Evolutionary conservation across 1,284 basidiomycete genomes (phyloP).

Genomic region (Ustilago xerochloae): DNA sequence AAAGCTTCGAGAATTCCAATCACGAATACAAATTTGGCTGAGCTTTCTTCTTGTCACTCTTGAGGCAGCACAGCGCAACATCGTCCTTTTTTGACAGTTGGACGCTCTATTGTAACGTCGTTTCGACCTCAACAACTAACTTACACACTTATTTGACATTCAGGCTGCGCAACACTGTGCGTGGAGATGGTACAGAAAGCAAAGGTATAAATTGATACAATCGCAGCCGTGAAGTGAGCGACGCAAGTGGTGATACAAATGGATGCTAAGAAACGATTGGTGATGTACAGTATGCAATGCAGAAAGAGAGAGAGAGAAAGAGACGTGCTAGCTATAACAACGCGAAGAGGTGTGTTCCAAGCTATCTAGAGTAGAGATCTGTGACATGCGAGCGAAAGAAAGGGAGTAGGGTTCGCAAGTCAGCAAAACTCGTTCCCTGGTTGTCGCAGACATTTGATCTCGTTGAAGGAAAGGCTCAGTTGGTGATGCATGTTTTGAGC

Average conservation of each 20-base stretch:
- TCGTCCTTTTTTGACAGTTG: neutral
- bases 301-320: neutral
- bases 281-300: slow-evolving; percentile 42
- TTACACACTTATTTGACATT: too few relatives aligned
- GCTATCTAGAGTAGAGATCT: neutral
- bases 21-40: neutral
- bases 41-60: neutral
- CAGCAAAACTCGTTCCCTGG: slow-evolving; percentile 9
- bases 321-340: too few relatives aligned
- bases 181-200: neutral
- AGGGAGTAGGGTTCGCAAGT: neutral
- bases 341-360: neutral
- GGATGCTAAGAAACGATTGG: slow-evolving; percentile 12
- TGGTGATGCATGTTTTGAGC: slow-evolving; percentile 59
- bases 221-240: slow-evolving; percentile 1
- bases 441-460: neutral
- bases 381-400: neutral
- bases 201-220: slow-evolving; percentile 9
- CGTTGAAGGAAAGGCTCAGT: slow-evolving; percentile 39
- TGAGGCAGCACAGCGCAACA: neutral
- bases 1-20: too few relatives aligned
- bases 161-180: neutral
- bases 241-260: slow-evolving; percentile 8
- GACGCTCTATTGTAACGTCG: too few relatives aligned
- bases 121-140: too few relatives aligned